Percentiles rank a stretch among this genome's conserved stretches.
Conservation (phyloP, 1,139 yeast genomes). For the Hemisphaericaspora lyxosophila region DNA sequence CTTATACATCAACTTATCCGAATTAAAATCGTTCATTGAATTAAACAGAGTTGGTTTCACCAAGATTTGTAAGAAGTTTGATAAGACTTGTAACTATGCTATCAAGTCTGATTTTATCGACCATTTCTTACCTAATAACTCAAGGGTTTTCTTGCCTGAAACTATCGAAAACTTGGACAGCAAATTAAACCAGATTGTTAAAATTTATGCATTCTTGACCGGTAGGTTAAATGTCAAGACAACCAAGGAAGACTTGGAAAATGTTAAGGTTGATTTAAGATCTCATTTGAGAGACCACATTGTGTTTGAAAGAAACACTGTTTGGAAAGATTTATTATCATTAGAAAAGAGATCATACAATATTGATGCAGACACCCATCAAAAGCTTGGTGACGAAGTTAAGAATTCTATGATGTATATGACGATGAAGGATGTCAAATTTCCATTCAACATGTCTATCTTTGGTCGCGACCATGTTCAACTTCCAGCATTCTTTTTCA, state of each 20-base stretch:
- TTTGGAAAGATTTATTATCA: slow-evolving; percentile 94
- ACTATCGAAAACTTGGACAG: slow-evolving; percentile 45
- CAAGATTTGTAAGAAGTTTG: slow-evolving; percentile 87
- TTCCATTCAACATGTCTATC: slow-evolving; percentile 19
- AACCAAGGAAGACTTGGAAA: slow-evolving; percentile 37
- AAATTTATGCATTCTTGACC: slow-evolving; percentile 45
- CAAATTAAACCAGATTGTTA: slow-evolving; percentile 48
- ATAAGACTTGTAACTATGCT: slow-evolving; percentile 69
- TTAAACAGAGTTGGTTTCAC: slow-evolving; percentile 85
- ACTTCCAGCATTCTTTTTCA: slow-evolving; percentile 31
- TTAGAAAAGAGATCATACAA: slow-evolving; percentile 62
- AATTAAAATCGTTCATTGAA: slow-evolving; percentile 77
- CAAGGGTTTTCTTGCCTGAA: slow-evolving; percentile 44
- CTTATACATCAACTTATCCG: slow-evolving; percentile 74
- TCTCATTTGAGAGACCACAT: slow-evolving; percentile 85
- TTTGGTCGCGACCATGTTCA: slow-evolving; percentile 19
- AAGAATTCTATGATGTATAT: slow-evolving; percentile 25
- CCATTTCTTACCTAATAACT: slow-evolving; percentile 42
- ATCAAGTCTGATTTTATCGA: slow-evolving; percentile 55
- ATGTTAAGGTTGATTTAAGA: slow-evolving; percentile 66
- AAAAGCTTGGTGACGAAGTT: slow-evolving; percentile 37
- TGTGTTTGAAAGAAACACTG: slow-evolving; percentile 95
- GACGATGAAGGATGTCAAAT: slow-evolving; percentile 22
- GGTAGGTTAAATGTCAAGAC: slow-evolving; percentile 33
- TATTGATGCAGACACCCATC: slow-evolving; percentile 27